Evolutionary conservation across 2,329 filamentous ascomycete genomes (phyloP).

Genomic region (Beauveria asiatica): DNA sequence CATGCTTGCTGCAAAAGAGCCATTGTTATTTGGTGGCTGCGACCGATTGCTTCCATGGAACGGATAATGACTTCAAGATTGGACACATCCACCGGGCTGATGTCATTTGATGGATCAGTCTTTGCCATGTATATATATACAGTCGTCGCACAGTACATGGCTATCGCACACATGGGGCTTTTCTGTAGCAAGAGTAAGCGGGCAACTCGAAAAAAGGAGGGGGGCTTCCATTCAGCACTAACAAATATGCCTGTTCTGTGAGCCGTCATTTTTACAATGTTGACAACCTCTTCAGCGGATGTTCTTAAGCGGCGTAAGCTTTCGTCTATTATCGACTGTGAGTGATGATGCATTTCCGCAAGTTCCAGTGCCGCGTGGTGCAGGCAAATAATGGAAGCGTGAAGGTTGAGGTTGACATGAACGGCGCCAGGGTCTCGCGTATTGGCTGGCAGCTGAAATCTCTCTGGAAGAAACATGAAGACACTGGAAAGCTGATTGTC

Average conservation of each 20-base stretch:
- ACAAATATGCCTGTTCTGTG: constrained; percentile 61
- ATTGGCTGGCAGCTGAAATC: constrained; percentile 62
- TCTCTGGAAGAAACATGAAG: constrained; percentile 69
- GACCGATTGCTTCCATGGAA: constrained; percentile 69
- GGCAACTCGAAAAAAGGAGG: neutral
- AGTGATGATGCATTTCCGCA: constrained; percentile 62
- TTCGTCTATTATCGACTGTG: constrained; percentile 54
- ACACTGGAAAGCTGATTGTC: constrained; percentile 73
- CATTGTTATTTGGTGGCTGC: constrained; percentile 65
- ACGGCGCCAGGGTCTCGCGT: constrained; percentile 64
- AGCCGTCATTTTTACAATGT: constrained; percentile 70
- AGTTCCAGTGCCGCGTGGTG: constrained; percentile 85
- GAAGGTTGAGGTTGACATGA: constrained; percentile 80
- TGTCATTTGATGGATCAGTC: constrained; percentile 51
- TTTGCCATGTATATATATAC: constrained; percentile 77
- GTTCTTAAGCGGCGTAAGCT: constrained; percentile 68
- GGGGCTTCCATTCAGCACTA: constrained; percentile 27
- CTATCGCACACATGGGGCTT: constrained; percentile 50
- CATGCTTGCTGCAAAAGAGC: constrained; percentile 80
- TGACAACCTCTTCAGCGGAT: constrained; percentile 76
- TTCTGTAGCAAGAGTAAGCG: constrained; percentile 17
- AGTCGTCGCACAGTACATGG: constrained; percentile 74
- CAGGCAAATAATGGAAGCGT: constrained; percentile 79
- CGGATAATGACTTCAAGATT: constrained; percentile 68
- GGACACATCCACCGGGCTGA: constrained; percentile 35